Conservation (phyloP, 352 stramenopile species). For the Pythium guiyangense region DNA sequence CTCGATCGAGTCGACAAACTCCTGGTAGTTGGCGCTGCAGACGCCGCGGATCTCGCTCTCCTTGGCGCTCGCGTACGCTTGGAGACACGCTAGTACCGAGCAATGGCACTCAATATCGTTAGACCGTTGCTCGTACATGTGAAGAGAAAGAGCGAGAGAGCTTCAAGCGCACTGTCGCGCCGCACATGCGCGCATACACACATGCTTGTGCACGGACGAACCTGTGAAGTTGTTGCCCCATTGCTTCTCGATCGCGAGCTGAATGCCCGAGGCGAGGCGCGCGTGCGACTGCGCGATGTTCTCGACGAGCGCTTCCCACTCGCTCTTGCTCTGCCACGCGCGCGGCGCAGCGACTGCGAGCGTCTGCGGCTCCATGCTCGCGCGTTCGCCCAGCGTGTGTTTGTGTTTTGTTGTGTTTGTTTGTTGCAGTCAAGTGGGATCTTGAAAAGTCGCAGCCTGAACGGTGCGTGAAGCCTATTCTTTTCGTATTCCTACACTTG, state of each 20-base stretch:
- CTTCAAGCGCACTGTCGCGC: no score
- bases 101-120: not conserved
- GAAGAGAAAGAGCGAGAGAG: no score
- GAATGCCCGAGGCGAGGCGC: slow-evolving; percentile 62
- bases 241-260: slow-evolving; percentile 76
- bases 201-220: slow-evolving; percentile 13
- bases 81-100: slow-evolving; percentile 34
- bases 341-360: slow-evolving; percentile 5
- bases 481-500: not conserved
- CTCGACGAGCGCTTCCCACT: slow-evolving; percentile 73
- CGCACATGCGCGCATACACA: no score
- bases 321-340: slow-evolving; percentile 61
- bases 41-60: slow-evolving; percentile 74
- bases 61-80: slow-evolving; percentile 52
- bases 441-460: not conserved
- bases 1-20: slow-evolving; percentile 81
- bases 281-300: slow-evolving; percentile 79
- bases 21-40: slow-evolving; percentile 73
- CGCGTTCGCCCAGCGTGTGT: no score
- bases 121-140: no score
- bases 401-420: no score
- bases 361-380: not conserved
- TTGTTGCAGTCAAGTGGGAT: not conserved
- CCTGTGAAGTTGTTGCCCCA: slow-evolving; percentile 75
- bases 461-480: not conserved